Conservation (phyloP, 1,284 basidiomycete genomes). For the Ceratobasidium sp. region DNA sequence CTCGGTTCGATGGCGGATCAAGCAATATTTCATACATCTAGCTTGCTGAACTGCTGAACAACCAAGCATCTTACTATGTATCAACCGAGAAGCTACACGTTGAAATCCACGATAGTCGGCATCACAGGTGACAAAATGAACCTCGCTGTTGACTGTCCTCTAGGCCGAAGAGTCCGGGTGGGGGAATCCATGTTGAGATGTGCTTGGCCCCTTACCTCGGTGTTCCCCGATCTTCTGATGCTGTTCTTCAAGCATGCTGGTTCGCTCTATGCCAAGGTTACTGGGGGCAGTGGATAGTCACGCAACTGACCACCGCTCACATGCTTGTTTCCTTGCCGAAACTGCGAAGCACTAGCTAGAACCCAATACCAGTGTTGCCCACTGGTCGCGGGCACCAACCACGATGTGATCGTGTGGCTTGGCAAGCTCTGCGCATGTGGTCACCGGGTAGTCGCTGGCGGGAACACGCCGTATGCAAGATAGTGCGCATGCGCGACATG, state of each 20-base stretch:
- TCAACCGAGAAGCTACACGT: too few species aligned
- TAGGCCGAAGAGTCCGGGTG: constrained; percentile 1
- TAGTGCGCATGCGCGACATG: neutral
- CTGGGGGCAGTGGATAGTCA: neutral
- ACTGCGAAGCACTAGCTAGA: constrained; percentile 19
- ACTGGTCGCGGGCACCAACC: neutral
- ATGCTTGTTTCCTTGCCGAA: constrained; percentile 28
- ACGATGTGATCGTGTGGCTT: constrained; percentile 1
- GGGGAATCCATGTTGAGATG: neutral
- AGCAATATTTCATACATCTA: too few species aligned
- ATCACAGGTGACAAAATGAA: neutral
- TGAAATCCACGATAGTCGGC: neutral
- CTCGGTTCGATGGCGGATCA: neutral
- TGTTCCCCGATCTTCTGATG: constrained; percentile 4
- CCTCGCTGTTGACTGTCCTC: neutral
- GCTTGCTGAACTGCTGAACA: too few species aligned
- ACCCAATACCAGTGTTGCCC: neutral
- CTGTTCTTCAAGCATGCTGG: constrained; percentile 22
- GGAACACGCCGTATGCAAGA: neutral
- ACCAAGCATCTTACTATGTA: too few species aligned
- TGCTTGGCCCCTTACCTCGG: constrained; percentile 11
- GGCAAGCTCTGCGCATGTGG: constrained; percentile 36
- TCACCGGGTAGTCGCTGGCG: neutral
- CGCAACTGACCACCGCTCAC: neutral
- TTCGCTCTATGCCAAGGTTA: neutral